Evolutionary conservation across 495 filamentous ascomycete species (phyloP).

Genomic region (Staphylotrichum tortipilum): DNA sequence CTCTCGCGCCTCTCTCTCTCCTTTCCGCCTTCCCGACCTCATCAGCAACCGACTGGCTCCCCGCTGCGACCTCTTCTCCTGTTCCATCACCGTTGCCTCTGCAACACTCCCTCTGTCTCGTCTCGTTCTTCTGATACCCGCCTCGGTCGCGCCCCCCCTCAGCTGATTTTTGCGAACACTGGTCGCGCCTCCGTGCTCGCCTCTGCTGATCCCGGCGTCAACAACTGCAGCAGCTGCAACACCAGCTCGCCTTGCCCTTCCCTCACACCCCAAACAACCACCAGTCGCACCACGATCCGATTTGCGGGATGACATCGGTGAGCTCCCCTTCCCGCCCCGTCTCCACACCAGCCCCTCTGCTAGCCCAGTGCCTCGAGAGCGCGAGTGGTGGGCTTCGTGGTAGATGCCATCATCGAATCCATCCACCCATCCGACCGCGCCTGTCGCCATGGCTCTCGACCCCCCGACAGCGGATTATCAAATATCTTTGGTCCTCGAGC

Average conservation of each 20-base stretch:
- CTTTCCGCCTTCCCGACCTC: too few species aligned
- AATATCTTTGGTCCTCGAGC: background rate
- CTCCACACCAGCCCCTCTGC: background rate
- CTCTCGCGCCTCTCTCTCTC: too few species aligned
- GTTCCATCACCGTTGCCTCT: background rate
- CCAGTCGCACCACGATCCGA: conserved; percentile 2
- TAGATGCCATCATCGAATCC: background rate
- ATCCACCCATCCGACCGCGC: background rate
- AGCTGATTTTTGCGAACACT: too few species aligned
- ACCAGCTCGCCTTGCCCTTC: background rate
- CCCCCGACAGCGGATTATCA: background rate
- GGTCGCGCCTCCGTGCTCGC: conserved; percentile 17
- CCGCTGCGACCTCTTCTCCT: background rate
- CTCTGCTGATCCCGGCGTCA: conserved; percentile 7
- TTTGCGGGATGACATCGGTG: conserved; percentile 28
- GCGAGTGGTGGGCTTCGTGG: background rate
- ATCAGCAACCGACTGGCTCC: too few species aligned
- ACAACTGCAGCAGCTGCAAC: too few species aligned
- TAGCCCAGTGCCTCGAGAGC: background rate
- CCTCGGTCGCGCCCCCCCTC: background rate
- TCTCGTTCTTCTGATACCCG: conserved; percentile 19
- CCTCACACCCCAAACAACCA: background rate
- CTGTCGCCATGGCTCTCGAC: background rate
- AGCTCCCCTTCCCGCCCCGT: conserved; percentile 7
- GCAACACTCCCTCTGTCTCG: background rate